phyloP scores from a whole-genome alignment of 305 asterid species.

The Plantago coronopus region DNA sequence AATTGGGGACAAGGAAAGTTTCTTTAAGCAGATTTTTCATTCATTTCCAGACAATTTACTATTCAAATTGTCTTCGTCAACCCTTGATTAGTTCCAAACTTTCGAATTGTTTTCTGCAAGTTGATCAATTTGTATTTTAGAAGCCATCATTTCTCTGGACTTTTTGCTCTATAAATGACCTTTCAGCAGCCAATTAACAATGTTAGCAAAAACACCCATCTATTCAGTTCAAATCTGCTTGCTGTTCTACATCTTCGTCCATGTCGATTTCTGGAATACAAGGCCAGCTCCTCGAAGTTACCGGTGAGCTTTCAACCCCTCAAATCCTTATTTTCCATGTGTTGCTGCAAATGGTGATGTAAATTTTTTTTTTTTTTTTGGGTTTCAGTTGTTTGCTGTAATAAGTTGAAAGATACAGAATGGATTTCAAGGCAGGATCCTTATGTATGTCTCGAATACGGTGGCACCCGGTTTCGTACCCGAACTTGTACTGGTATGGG shows the following conservation, averaged over 20 bases:
- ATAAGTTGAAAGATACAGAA: conserved; percentile 73
- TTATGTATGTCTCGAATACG: conserved; percentile 82
- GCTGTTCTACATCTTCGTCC: conserved; percentile 16
- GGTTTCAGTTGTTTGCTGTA: conserved; percentile 70
- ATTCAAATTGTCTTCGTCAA: too few relatives aligned
- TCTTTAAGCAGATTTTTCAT: too few relatives aligned
- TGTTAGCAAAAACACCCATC: background rate
- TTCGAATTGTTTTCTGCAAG: too few relatives aligned
- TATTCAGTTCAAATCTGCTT: conserved; percentile 20
- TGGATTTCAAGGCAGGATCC: conserved; percentile 99
- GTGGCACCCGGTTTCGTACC: conserved; percentile 62
- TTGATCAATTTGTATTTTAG: too few relatives aligned
- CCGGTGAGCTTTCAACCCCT: conserved; percentile 38
- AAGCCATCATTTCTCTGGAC: too few relatives aligned
- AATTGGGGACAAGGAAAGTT: too few relatives aligned
- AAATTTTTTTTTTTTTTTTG: conserved; percentile 5
- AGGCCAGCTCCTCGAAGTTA: conserved; percentile 79
- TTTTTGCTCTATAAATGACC: background rate
- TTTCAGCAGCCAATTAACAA: background rate
- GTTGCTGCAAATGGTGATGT: background rate
- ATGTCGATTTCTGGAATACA: conserved; percentile 83
- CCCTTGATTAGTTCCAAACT: too few relatives aligned
- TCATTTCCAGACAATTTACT: too few relatives aligned
- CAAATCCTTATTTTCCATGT: background rate
- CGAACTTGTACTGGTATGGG: conserved; percentile 72